These are phyloP conservation scores for Penicillium sp. DNA, from an alignment of 2,329 filamentous ascomycete species.

Conservation along the genomic window DNA sequence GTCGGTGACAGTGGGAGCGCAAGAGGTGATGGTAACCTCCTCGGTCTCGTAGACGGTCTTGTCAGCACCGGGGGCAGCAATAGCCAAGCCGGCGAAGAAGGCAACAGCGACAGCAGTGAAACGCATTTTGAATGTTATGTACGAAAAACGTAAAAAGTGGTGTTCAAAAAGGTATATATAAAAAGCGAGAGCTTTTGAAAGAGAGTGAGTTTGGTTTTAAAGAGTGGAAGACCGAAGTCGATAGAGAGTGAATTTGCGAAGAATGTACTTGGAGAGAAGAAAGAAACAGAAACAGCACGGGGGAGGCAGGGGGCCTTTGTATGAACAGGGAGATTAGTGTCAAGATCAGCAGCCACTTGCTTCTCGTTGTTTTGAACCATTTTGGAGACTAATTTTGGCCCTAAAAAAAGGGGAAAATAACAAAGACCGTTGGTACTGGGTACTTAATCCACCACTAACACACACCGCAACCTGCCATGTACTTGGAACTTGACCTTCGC, in stretches of 20 bases:
- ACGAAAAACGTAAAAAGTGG: conserved; percentile 32
- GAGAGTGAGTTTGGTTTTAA: conserved; percentile 27
- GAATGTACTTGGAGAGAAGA: conserved; percentile 32
- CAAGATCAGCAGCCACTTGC: conserved; percentile 25
- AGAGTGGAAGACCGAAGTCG: conserved; percentile 48
- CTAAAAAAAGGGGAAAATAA: conserved; percentile 10
- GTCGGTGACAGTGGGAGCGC: conserved; percentile 60
- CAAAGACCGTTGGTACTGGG: conserved; percentile 4
- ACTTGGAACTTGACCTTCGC: conserved; percentile 8
- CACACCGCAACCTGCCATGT: conserved; percentile 9
- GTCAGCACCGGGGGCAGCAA: conserved; percentile 37
- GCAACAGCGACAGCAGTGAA: conserved; percentile 43
- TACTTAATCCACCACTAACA: conserved; percentile 4
- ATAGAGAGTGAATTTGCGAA: conserved; percentile 35
- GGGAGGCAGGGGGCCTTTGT: conserved; percentile 35
- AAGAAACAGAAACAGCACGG: conserved; percentile 23
- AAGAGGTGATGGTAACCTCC: conserved; percentile 62
- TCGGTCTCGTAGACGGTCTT: conserved; percentile 58
- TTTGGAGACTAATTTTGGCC: neutral
- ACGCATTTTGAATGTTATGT: conserved; percentile 43
- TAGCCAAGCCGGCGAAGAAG: conserved; percentile 42
- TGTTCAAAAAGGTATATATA: conserved; percentile 23
- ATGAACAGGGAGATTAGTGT: conserved; percentile 41
- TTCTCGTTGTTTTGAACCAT: neutral
- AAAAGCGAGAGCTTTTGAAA: conserved; percentile 29